Base-by-base conservation (phyloP, 768 basidiomycete genomes). In the Filobasidium wieringae region DNA sequence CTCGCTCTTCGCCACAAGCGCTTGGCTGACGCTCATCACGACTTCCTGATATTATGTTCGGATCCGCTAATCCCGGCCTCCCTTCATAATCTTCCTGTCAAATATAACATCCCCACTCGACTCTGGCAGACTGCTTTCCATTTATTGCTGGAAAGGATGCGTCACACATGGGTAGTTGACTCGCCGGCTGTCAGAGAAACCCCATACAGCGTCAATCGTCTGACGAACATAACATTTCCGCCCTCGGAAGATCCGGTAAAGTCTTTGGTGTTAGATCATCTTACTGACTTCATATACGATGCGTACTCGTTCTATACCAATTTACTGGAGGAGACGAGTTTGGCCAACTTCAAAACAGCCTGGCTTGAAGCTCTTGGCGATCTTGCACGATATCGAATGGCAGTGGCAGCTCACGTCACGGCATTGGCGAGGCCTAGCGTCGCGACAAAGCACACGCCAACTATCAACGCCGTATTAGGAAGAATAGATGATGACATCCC, bases 361-460 rank as follows among this genome's bases (percentile, higher is more conserved):
- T 99, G 95, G 95, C 81, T 97, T 52, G 95, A 99, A 72, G 89
- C 92, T 3, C 82, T 99, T 15, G 95, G 95, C 24, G 95, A 99
- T 74, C 80, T 99, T 30, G 90, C 95, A 0, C 80, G 92, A 33
- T 97, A 96, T 72, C 81, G 87, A 51, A 93, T 95, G 87, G 85
- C 86, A 1, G 87, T 96, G n/a, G 87, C 88, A n/a, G 84, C 83
- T 3, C 74, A 74, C 31, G 83, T 90, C 79, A 79, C 87, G n/a
- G 52, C 57, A n/a, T 45, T 31, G 15, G 60, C 61, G 45, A 24
- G 24, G 6, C 36, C 58, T 6, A 54, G 59, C 41, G 5, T 26
- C 19, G 45, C 53, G 29, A 24, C 19, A 19, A 54, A 26, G 43
- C 9, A 14, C 22, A 31, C 7, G n/a, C 55, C 26, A 5, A 29